phyloP scores from a whole-genome alignment of 2,329 filamentous ascomycete genomes.

The Rutstroemia sp. region DNA sequence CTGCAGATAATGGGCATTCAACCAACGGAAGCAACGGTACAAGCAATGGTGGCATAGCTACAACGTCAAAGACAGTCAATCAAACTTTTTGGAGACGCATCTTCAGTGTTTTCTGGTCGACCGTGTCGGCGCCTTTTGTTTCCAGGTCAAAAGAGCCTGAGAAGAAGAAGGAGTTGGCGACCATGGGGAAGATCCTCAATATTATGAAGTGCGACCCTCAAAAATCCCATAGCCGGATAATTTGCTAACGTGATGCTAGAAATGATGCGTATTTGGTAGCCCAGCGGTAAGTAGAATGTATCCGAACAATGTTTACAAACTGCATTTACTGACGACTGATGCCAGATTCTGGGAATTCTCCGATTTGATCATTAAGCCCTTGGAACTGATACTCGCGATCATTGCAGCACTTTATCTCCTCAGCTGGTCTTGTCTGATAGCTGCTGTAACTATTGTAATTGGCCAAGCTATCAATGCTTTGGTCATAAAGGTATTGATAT shows the following conservation, averaged over 20 bases:
- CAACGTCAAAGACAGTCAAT: conserved; percentile 4
- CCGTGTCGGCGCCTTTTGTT: conserved; percentile 23
- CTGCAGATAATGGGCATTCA: conserved; percentile 9
- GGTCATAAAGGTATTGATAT: conserved; percentile 58
- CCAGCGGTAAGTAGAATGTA: conserved; percentile 38
- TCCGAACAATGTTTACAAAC: not conserved
- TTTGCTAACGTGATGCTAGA: conserved; percentile 13
- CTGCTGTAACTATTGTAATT: conserved; percentile 59
- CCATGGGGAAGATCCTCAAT: conserved; percentile 86
- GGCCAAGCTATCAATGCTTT: conserved; percentile 64
- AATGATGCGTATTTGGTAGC: conserved; percentile 72
- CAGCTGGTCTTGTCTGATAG: conserved; percentile 70
- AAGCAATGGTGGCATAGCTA: conserved; percentile 3
- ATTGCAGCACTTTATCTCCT: conserved; percentile 70
- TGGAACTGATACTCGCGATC: conserved; percentile 68
- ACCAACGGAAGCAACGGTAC: conserved; percentile 6
- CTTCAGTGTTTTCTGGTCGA: conserved; percentile 15
- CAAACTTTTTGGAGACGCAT: conserved; percentile 12
- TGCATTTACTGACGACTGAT: not conserved
- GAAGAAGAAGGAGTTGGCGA: conserved; percentile 52
- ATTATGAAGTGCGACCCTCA: conserved; percentile 56
- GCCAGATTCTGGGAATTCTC: conserved; percentile 77
- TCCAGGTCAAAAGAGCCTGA: conserved; percentile 23
- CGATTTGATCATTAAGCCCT: conserved; percentile 64
- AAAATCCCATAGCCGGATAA: too few relatives aligned